Conservation (phyloP, 495 filamentous ascomycete species). For the Penicillium salamii region DNA sequence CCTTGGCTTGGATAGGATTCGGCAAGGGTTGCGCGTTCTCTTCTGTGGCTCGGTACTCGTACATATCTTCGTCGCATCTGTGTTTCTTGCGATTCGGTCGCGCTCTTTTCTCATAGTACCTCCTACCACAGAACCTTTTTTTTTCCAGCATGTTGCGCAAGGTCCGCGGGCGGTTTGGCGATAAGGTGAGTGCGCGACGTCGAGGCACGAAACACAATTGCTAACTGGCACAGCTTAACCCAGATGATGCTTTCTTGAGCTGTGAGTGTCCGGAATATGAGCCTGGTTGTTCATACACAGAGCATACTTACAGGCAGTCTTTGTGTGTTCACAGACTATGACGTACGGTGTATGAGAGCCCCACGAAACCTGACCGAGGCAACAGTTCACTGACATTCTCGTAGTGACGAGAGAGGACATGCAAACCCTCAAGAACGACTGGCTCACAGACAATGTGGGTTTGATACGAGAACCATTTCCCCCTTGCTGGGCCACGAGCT, state of each 20-base stretch:
- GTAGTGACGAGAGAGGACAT: constrained; percentile 82
- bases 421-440: constrained; percentile 83
- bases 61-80: background rate
- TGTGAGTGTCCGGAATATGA: constrained; percentile 48
- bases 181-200: constrained; percentile 30
- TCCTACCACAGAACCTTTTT: background rate
- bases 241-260: constrained; percentile 71
- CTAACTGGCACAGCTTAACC: constrained; percentile 49
- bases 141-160: constrained; percentile 39
- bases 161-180: constrained; percentile 42
- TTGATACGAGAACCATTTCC: constrained; percentile 2
- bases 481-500: constrained; percentile 8
- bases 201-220: background rate
- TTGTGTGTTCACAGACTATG: constrained; percentile 51
- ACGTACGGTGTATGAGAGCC: constrained; percentile 59
- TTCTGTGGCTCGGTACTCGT: constrained; percentile 6
- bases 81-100: background rate
- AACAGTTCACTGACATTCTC: constrained; percentile 13
- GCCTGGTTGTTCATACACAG: background rate
- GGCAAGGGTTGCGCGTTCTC: background rate
- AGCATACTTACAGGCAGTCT: constrained; percentile 14
- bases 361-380: background rate
- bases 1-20: background rate
- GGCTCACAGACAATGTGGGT: constrained; percentile 96
- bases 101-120: background rate